These are phyloP conservation scores for Cyclotella choctawhatcheeana DNA, from an alignment of 108 stramenopile species.

Conservation along the genomic window DNA sequence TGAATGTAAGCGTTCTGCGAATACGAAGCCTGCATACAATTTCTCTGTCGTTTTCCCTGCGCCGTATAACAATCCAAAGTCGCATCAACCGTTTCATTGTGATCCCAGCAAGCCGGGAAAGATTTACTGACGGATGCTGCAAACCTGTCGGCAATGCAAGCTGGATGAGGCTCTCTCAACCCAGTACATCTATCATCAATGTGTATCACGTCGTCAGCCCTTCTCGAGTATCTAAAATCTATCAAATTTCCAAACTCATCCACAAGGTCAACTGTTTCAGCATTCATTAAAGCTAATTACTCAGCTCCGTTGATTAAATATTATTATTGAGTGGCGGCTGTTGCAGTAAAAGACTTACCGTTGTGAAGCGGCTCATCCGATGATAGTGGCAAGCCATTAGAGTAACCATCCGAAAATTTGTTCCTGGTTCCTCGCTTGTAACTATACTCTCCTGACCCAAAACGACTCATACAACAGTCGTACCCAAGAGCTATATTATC, in stretches of 20 bases:
- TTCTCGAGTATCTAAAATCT: slow-evolving; percentile 35
- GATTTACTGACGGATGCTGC: slow-evolving; percentile 26
- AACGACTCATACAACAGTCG: slow-evolving; percentile 48
- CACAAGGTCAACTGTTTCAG: slow-evolving; percentile 56
- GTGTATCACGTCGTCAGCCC: slow-evolving; percentile 53
- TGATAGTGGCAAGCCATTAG: slow-evolving; percentile 30
- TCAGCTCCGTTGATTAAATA: too few species aligned
- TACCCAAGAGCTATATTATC: slow-evolving; percentile 41
- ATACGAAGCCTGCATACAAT: slow-evolving; percentile 63
- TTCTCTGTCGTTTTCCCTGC: slow-evolving; percentile 20
- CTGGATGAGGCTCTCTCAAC: slow-evolving; percentile 36
- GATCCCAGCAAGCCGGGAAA: slow-evolving; percentile 58
- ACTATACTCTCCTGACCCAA: slow-evolving; percentile 52
- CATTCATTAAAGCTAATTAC: too few species aligned
- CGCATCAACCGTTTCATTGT: slow-evolving; percentile 62
- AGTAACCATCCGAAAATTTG: slow-evolving; percentile 36
- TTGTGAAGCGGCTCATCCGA: slow-evolving; percentile 58
- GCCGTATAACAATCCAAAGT: slow-evolving; percentile 43
- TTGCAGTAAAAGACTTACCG: too few species aligned
- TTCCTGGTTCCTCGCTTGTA: slow-evolving; percentile 29
- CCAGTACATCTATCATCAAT: slow-evolving; percentile 50
- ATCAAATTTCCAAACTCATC: slow-evolving; percentile 43
- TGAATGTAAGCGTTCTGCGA: slow-evolving; percentile 53
- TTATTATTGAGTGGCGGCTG: too few species aligned
- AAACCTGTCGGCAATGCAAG: slow-evolving; percentile 50